Percentiles rank a stretch among this genome's conserved stretches.
Conservation (phyloP, 768 basidiomycete genomes). For the Tephrocybe sp. region DNA sequence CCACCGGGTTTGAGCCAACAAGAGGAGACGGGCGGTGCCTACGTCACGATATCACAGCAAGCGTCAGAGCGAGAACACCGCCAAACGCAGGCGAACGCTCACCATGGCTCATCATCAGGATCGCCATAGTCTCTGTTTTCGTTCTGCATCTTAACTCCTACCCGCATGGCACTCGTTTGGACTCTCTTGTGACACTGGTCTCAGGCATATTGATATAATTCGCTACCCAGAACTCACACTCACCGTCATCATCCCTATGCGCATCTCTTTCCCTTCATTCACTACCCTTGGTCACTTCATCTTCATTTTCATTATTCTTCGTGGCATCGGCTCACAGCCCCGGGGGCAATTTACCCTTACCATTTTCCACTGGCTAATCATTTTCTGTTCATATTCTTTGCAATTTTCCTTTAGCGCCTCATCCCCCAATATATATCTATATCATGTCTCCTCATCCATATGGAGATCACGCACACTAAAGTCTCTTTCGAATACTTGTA, state of each 20-base stretch:
- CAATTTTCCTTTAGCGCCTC: constrained; percentile 23
- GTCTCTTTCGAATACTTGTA: constrained; percentile 27
- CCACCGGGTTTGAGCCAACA: constrained; percentile 66
- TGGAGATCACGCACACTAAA: constrained; percentile 17
- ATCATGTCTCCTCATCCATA: constrained; percentile 14
- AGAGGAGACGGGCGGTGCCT: constrained; percentile 82
- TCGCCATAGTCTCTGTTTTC: constrained; percentile 26
- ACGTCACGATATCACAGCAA: constrained; percentile 82
- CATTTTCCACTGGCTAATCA: constrained; percentile 19
- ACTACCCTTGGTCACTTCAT: constrained; percentile 10
- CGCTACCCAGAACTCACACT: constrained; percentile 8
- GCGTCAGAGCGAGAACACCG: constrained; percentile 70
- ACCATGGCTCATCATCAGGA: constrained; percentile 14
- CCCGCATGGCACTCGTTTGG: constrained; percentile 18
- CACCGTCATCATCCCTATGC: constrained; percentile 20
- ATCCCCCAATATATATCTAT: constrained; percentile 15
- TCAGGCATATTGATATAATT: constrained; percentile 20
- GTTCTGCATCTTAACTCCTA: constrained; percentile 18
- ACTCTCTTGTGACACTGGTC: constrained; percentile 24
- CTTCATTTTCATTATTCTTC: constrained; percentile 16
- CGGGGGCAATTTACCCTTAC: constrained; percentile 21
- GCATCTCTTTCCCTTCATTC: constrained; percentile 12
- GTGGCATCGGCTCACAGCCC: constrained; percentile 25
- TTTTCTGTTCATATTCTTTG: constrained; percentile 23
- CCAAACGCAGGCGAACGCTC: constrained; percentile 23